phyloP scores from a whole-genome alignment of 805 yeast genomes.

The Yamadazyma nakazawae region DNA sequence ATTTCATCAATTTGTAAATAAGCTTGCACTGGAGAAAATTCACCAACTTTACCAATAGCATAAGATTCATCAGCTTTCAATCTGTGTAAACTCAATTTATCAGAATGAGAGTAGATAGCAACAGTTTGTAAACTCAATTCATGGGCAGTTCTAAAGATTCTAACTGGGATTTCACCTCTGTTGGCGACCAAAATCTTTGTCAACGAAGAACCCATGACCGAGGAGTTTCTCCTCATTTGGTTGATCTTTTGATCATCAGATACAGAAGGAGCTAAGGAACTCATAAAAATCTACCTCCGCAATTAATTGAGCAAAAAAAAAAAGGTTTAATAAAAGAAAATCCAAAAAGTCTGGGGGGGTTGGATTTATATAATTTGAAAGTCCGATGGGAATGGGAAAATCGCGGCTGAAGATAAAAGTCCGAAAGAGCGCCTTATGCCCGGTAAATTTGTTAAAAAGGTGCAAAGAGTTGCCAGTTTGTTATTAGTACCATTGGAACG shows the following conservation, averaged over 20 bases:
- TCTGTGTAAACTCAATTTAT: constrained; percentile 90
- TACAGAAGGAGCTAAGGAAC: constrained; percentile 7
- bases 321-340: neutral
- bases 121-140: constrained; percentile 96
- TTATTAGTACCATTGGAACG: neutral
- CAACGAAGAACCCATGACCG: constrained; percentile 41
- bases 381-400: constrained; percentile 1
- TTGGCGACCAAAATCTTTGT: constrained; percentile 74
- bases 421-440: constrained; percentile 2
- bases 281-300: constrained; percentile 4
- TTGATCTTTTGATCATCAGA: constrained; percentile 25
- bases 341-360: neutral
- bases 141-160: constrained; percentile 96
- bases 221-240: constrained; percentile 41
- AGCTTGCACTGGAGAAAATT: constrained; percentile 93
- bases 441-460: neutral
- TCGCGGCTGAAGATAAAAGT: constrained; percentile 1
- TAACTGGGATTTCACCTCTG: constrained; percentile 81
- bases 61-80: constrained; percentile 93
- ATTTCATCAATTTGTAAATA: constrained; percentile 95
- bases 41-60: constrained; percentile 84
- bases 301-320: neutral
- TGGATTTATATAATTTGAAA: constrained; percentile 3
- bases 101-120: constrained; percentile 96
- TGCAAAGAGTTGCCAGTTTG: too few species aligned